A percentile compares a stretch with the other conserved stretches of the same genome.
Evolutionary conservation across 441 rosid genomes (phyloP).

Genomic region (Pelargonium cotyledonis): DNA sequence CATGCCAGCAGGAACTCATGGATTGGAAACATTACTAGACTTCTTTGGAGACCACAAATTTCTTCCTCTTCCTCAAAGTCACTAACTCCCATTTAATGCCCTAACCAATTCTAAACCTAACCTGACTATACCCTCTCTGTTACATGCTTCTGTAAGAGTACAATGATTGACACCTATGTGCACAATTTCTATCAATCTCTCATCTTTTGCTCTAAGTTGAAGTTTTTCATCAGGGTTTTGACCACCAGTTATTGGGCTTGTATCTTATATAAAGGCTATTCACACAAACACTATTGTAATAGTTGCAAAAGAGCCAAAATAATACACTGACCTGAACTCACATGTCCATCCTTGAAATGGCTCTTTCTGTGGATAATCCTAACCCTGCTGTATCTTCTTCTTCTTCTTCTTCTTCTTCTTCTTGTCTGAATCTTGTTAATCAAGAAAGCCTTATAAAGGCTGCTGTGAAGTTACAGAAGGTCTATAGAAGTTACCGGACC

Average conservation of each 20-base stretch:
- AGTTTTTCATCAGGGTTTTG: too few species aligned
- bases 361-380: background rate
- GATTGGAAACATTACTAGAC: too few species aligned
- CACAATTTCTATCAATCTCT: background rate
- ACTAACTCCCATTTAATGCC: background rate
- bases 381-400: conserved; percentile 3
- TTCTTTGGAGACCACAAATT: too few species aligned
- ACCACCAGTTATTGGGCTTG: too few species aligned
- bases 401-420: background rate
- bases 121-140: background rate
- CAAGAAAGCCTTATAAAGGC: conserved; percentile 19
- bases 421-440: background rate
- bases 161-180: background rate
- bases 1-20: too few species aligned
- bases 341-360: background rate
- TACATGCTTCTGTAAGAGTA: background rate
- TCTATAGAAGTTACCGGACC: conserved; percentile 43
- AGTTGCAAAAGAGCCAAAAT: too few species aligned
- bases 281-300: too few species aligned
- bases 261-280: too few species aligned
- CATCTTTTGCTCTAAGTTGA: too few species aligned
- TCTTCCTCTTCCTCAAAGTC: background rate
- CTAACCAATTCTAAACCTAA: background rate
- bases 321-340: background rate
- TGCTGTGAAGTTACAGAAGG: conserved; percentile 43